A percentile compares a stretch with the other conserved stretches of the same genome.
Conservation (phyloP, 768 basidiomycete genomes). For the Tylopilus rubrobrunneus region DNA sequence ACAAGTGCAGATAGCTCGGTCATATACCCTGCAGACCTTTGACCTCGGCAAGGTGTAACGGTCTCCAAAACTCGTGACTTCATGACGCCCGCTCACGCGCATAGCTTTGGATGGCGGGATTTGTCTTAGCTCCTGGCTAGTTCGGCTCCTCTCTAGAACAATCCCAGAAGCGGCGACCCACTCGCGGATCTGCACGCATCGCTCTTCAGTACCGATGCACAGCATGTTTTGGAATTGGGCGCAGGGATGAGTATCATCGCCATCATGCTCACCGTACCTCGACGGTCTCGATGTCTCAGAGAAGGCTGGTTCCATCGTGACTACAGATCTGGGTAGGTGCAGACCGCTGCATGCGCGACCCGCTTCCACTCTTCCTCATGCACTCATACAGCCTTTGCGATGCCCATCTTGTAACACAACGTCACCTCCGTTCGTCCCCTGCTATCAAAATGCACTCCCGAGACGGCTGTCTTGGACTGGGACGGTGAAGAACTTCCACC, state of each 20-base stretch:
- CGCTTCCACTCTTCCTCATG: no score
- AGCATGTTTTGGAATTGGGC: conserved; percentile 69
- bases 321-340: conserved; percentile 73
- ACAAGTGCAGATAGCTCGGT: no score
- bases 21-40: no score
- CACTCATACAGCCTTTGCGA: no score
- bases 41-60: conserved; percentile 84
- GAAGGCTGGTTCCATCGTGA: conserved; percentile 38
- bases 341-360: neutral
- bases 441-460: no score
- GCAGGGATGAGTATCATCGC: conserved; percentile 85
- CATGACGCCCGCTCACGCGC: conserved; percentile 7
- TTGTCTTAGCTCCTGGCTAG: conserved; percentile 78
- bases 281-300: conserved; percentile 1
- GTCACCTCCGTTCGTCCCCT: no score
- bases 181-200: conserved; percentile 27
- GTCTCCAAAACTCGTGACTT: neutral
- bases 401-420: no score
- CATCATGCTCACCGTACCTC: conserved; percentile 58
- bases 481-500: no score
- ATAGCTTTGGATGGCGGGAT: conserved; percentile 83
- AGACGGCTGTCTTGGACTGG: no score
- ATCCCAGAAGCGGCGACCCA: neutral
- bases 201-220: conserved; percentile 38
- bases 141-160: conserved; percentile 29